Evolutionary conservation across 2,329 filamentous ascomycete genomes (phyloP).

Genomic region (Tolypocladium paradoxum): DNA sequence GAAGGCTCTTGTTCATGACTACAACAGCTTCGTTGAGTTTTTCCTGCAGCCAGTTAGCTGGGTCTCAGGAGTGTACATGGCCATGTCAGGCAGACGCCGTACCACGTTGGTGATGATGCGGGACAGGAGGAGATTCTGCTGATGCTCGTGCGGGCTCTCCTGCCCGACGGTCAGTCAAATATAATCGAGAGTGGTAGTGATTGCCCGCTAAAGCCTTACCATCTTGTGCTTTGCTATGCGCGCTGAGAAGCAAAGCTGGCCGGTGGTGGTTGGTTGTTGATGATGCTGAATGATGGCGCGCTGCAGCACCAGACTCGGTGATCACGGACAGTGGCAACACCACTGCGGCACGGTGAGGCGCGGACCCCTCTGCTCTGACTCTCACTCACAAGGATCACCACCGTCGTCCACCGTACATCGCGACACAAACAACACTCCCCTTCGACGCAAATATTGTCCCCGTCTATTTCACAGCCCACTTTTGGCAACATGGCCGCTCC

Average conservation of each 20-base stretch:
- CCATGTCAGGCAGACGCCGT: conserved; percentile 26
- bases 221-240: background rate
- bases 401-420: background rate
- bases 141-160: conserved; percentile 97
- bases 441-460: background rate
- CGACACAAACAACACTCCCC: background rate
- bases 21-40: conserved; percentile 93
- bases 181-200: too few relatives aligned
- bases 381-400: background rate
- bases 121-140: conserved; percentile 85
- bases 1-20: conserved; percentile 84
- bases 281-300: background rate
- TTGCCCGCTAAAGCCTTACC: background rate
- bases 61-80: background rate
- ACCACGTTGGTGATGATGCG: conserved; percentile 98
- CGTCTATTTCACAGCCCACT: background rate
- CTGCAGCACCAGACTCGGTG: background rate
- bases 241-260: background rate
- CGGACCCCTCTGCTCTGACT: conserved; percentile 8
- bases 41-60: conserved; percentile 46
- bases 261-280: background rate
- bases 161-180: conserved; percentile 14
- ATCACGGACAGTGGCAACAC: conserved; percentile 3
- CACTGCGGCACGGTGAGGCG: conserved; percentile 17
- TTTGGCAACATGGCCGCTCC: conserved; percentile 53